phyloP scores from a whole-genome alignment of 2,329 filamentous ascomycete genomes.

The Fusarium sp. region DNA sequence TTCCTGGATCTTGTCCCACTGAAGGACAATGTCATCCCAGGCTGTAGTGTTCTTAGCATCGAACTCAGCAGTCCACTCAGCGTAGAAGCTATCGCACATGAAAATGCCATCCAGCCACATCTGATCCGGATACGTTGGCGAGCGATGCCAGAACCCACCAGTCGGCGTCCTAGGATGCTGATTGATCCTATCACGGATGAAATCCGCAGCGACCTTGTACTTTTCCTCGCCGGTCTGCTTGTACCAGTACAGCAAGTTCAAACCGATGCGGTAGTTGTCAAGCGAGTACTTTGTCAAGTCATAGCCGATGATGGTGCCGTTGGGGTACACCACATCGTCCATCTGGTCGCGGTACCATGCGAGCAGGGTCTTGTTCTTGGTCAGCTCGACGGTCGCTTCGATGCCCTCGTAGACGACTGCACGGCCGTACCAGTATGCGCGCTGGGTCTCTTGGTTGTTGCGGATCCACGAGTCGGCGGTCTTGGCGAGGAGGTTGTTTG shows the following conservation, averaged over 20 bases:
- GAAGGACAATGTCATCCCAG: slow-evolving; percentile 55
- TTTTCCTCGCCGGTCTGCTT: slow-evolving; percentile 56
- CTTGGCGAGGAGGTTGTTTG: slow-evolving; percentile 23
- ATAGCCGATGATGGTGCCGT: slow-evolving; percentile 58
- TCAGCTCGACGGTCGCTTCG: slow-evolving; percentile 48
- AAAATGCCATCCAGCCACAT: slow-evolving; percentile 63
- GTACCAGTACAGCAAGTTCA: slow-evolving; percentile 61
- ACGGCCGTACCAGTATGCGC: slow-evolving; percentile 36
- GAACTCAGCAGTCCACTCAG: slow-evolving; percentile 51
- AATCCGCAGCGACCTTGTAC: slow-evolving; percentile 59
- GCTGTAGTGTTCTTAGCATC: slow-evolving; percentile 51
- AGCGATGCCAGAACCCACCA: slow-evolving; percentile 64
- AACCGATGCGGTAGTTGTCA: slow-evolving; percentile 62
- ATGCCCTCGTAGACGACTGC: slow-evolving; percentile 34
- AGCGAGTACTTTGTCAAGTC: slow-evolving; percentile 58
- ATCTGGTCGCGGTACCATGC: slow-evolving; percentile 57
- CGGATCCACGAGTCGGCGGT: slow-evolving; percentile 36
- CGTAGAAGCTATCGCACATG: slow-evolving; percentile 59
- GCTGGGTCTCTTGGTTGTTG: slow-evolving; percentile 32
- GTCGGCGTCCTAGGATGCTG: slow-evolving; percentile 58
- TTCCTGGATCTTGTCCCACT: slow-evolving; percentile 56
- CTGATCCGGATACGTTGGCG: slow-evolving; percentile 58
- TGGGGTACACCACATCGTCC: slow-evolving; percentile 51
- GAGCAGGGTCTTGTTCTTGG: slow-evolving; percentile 54
- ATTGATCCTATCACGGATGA: slow-evolving; percentile 57